Conservation (phyloP, 2,329 filamentous ascomycete species). For the Phaeophleospora eucalypticola region DNA sequence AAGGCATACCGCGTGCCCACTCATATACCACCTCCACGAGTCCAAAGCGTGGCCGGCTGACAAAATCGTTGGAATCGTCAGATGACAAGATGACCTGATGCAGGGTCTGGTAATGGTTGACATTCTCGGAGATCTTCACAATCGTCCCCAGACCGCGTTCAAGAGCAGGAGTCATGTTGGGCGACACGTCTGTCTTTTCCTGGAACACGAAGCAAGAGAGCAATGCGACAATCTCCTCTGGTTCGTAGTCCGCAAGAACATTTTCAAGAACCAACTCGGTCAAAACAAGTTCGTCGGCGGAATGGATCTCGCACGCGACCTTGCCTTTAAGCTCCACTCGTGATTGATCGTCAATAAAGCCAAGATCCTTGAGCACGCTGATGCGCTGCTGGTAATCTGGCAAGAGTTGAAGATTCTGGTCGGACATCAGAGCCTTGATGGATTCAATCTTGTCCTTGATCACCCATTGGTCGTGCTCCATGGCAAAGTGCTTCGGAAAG, state of each 20-base stretch:
- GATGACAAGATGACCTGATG: conserved; percentile 88
- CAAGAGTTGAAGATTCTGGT: conserved; percentile 91
- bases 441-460: conserved; percentile 90
- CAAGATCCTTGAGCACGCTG: conserved; percentile 82
- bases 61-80: conserved; percentile 91
- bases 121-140: conserved; percentile 83
- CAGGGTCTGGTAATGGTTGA: conserved; percentile 82
- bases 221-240: conserved; percentile 91
- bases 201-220: conserved; percentile 96
- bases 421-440: conserved; percentile 82
- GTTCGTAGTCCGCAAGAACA: conserved; percentile 89
- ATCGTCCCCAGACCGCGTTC: conserved; percentile 82
- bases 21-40: conserved; percentile 98
- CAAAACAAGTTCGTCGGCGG: conserved; percentile 89
- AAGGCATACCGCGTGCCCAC: conserved; percentile 96
- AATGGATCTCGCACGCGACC: conserved; percentile 97
- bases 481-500: conserved; percentile 89
- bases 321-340: conserved; percentile 96
- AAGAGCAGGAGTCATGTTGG: conserved; percentile 75
- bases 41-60: conserved; percentile 80
- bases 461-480: conserved; percentile 95
- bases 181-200: conserved; percentile 82
- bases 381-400: conserved; percentile 97
- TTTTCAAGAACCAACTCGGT: conserved; percentile 97
- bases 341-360: conserved; percentile 81